Conservation (phyloP, 2,329 filamentous ascomycete species). For the Aspergillus brasiliensis region DNA sequence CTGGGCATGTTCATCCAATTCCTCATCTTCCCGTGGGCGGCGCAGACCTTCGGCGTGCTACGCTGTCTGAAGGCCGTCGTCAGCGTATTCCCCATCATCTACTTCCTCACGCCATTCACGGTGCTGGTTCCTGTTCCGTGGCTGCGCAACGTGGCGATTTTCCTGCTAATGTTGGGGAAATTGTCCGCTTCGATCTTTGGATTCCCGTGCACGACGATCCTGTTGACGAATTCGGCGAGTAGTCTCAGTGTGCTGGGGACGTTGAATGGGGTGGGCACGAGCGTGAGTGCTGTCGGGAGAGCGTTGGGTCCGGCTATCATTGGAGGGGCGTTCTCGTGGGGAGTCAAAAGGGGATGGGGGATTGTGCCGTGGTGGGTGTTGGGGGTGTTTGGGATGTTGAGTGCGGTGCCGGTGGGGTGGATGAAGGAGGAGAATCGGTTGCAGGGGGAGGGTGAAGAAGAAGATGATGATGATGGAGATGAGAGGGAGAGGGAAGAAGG, state of each 20-base stretch:
- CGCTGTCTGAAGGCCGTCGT: conserved; percentile 70
- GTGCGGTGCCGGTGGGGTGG: conserved; percentile 72
- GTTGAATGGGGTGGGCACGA: conserved; percentile 86
- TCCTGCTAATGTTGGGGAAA: conserved; percentile 71
- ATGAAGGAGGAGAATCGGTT: conserved; percentile 74
- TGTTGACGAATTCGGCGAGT: conserved; percentile 82
- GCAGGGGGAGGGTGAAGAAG: conserved; percentile 39
- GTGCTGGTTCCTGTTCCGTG: conserved; percentile 57
- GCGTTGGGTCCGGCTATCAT: conserved; percentile 75
- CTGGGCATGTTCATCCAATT: conserved; percentile 83
- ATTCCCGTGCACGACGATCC: conserved; percentile 86
- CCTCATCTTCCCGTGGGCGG: conserved; percentile 76
- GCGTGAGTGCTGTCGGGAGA: conserved; percentile 76
- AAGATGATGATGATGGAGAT: conserved; percentile 27
- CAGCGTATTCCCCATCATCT: conserved; percentile 71
- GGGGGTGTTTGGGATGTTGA: conserved; percentile 63
- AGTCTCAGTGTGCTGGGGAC: conserved; percentile 80
- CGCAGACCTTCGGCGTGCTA: conserved; percentile 72
- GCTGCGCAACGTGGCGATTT: conserved; percentile 62
- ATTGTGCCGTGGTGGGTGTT: conserved; percentile 83
- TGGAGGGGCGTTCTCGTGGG: conserved; percentile 73
- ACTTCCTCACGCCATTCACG: conserved; percentile 80
- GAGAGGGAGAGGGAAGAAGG: conserved; percentile 2
- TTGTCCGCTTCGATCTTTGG: conserved; percentile 76
- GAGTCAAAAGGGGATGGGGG: conserved; percentile 69